Base-by-base conservation (phyloP, 768 basidiomycete genomes). In the Termitomyces sp. region DNA sequence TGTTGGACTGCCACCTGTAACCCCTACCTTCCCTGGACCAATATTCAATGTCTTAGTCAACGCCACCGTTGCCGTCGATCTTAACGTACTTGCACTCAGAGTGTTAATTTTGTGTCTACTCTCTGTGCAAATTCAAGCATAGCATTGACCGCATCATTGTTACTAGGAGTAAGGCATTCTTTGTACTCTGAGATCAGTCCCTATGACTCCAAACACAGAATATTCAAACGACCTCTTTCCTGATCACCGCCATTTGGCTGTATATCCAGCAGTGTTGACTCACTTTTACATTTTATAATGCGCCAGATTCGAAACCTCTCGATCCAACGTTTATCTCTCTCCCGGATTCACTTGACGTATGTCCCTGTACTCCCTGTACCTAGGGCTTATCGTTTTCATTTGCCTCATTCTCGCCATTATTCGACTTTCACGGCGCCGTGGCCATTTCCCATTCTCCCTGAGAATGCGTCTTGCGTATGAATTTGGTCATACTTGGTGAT, bases 381-480 rank as follows among this genome's bases (percentile, higher is more conserved):
- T 64, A 36, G 63, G 32, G 7, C 18, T 66, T 18, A 38, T 53
- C 24, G n/a, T 66, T 24, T 33, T 56, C 28, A 51, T 67, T 32
- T 33, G 60, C 48, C 8, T 58, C 28, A 58, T 53, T 20, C 38
- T 67, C 15, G 45, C 59, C 38, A 18, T 66, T n/a, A 48, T 58
- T 28, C 58, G 35, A 39, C 28, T 57, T 22, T 42, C 49, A 7
- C 51, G 54, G 38, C 39, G 24, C 42, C 63, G 59, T 49, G 63
- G 55, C 22, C 60, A 42, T 45, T 44, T 28, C 45, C 59, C 60
- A 33, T 54, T 45, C 16, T 63, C 55, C 39, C 51, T 67, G 28
- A 69, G 68, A 64, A 45, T 62, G 48, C 63, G 65, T 35, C 48
- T 64, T 13, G 24, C 49, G n/a, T 55, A 50, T 15, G 65, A 67